Base-by-base conservation (phyloP, 164 flowering plant genomes). In the Stephania cephalantha region DNA sequence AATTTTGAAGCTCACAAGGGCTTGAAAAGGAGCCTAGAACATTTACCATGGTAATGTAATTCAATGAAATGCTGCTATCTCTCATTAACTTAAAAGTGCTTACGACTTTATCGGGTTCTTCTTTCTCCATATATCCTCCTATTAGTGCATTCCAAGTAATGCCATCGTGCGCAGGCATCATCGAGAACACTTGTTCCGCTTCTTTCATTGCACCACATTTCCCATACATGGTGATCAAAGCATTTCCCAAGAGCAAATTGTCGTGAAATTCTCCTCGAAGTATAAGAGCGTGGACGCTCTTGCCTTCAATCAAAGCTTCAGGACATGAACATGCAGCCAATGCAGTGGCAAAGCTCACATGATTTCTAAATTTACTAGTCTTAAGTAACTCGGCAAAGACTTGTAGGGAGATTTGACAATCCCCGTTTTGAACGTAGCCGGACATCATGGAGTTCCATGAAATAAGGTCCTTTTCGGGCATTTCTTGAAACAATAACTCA, bases 81-180 rank as follows among this genome's bases (percentile, higher is more conserved):
- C 89, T 86, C 94, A 91, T 88, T 52, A 70, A 53, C 35, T 83
- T 86, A 76, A 87, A 93, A 72, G 82, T 74, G 71, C 78, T 71
- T 9, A 89, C 2, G 20, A 90, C 91, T 55, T 86, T 82, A 17
- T 83, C 70, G 5, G 84, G 70, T 75, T 90, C 87, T 79, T 87
- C 88, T 70, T 84, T 87, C 69, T 91, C 93, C 48, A 86, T 85
- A 80, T 85, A 76, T 35, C 91, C 87, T 30, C 97, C 93, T 48
- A 90, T 90, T 22, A 94, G 83, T 1, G 96, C 87, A 82, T 92
- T 94, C 94, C 97, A 92, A 35, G 91, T 84, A 46, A 94, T 88
- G 76, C 74, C 71, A 73, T 88, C 91, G 45, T 72, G 86, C 46
- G 75, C 76, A 8, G 87, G 80, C 91, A 90, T 86, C 25, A 31